These are phyloP conservation scores for Stereum hirsutum DNA, from an alignment of 1,284 basidiomycete genomes.

Conservation along the genomic window DNA sequence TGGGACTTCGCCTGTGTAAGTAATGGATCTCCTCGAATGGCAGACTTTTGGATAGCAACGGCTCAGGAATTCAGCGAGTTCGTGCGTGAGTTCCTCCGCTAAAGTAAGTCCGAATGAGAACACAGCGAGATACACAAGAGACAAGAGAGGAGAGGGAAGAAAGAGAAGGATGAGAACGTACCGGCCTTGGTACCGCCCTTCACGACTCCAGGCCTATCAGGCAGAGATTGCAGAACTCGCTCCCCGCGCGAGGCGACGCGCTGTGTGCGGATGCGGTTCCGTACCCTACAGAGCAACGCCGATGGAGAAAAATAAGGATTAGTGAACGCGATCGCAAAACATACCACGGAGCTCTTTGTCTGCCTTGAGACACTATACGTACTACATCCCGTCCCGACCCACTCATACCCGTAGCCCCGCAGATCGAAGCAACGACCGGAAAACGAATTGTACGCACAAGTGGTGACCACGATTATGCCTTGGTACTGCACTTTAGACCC, in stretches of 20 bases:
- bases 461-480: too few species aligned
- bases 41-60: constrained; percentile 51
- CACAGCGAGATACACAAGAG: neutral
- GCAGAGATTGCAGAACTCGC: constrained; percentile 39
- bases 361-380: too few species aligned
- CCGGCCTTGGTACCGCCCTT: constrained; percentile 5
- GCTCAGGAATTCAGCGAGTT: constrained; percentile 57
- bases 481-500: too few species aligned
- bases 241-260: constrained; percentile 42
- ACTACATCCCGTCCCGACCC: too few species aligned
- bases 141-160: neutral
- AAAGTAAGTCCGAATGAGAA: neutral
- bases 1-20: constrained; percentile 57
- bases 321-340: too few species aligned
- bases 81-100: constrained; percentile 58
- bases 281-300: too few species aligned
- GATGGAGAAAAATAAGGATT: too few species aligned
- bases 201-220: constrained; percentile 37
- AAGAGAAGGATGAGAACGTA: neutral
- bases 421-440: too few species aligned
- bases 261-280: constrained; percentile 42
- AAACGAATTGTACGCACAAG: too few species aligned
- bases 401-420: too few species aligned
- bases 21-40: constrained; percentile 67
- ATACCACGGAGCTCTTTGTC: too few species aligned